Percentiles rank a stretch among this genome's conserved stretches.
Evolutionary conservation across 2,329 filamentous ascomycete genomes (phyloP).

Genomic region (Beauveria sp.): DNA sequence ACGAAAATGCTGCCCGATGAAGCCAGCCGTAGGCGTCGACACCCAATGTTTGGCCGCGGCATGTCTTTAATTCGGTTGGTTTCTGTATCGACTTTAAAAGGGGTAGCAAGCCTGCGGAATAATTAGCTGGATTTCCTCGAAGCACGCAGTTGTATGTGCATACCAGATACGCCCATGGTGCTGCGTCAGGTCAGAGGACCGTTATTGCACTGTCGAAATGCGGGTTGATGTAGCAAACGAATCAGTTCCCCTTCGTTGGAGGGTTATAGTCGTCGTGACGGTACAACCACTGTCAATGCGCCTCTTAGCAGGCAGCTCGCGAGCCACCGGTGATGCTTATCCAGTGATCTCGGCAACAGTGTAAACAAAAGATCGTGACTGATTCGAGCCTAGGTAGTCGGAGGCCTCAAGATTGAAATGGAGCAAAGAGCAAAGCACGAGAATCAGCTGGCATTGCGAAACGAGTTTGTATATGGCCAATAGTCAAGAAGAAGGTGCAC

Average conservation of each 20-base stretch:
- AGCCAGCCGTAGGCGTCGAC: slow-evolving; percentile 98
- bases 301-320: not conserved
- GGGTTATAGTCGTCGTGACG: not conserved
- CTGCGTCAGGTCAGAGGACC: not conserved
- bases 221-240: not conserved
- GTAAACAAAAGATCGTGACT: not conserved
- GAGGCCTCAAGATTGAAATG: not conserved
- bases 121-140: slow-evolving; percentile 15
- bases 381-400: not conserved
- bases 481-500: not conserved
- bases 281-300: not conserved
- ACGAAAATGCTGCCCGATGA: slow-evolving; percentile 83
- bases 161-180: slow-evolving; percentile 32
- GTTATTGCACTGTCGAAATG: no score
- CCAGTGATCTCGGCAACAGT: not conserved
- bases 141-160: slow-evolving; percentile 6
- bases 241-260: not conserved
- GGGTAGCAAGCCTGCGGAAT: slow-evolving; percentile 64
- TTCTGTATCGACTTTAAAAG: slow-evolving; percentile 95
- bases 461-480: not conserved
- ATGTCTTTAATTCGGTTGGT: slow-evolving; percentile 78
- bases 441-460: not conserved
- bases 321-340: not conserved
- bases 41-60: slow-evolving; percentile 79
- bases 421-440: slow-evolving; percentile 6